Conservation (phyloP, 495 filamentous ascomycete species). For the Penicillium mononematosum region DNA sequence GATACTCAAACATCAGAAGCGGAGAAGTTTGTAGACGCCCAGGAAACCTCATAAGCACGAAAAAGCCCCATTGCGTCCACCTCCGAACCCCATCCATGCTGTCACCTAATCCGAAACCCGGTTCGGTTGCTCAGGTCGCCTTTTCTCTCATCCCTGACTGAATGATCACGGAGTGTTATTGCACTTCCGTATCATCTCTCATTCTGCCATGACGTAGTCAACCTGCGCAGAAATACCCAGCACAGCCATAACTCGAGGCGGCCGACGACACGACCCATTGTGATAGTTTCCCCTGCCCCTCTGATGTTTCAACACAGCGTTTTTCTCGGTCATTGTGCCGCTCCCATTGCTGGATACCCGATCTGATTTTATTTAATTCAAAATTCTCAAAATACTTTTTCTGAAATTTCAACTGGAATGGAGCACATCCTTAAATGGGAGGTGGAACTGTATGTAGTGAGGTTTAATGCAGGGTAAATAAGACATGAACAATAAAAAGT, state of each 20-base stretch:
- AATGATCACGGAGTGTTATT: neutral
- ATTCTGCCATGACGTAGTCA: conserved; percentile 21
- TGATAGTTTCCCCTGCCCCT: conserved; percentile 6
- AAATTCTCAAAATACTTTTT: neutral
- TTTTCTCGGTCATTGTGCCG: conserved; percentile 20
- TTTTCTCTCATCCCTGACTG: neutral
- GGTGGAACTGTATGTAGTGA: neutral
- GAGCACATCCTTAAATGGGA: neutral
- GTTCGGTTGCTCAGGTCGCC: conserved; percentile 4
- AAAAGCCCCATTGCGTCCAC: conserved; percentile 5
- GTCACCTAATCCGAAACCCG: neutral
- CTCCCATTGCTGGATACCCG: conserved; percentile 43
- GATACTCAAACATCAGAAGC: conserved; percentile 50
- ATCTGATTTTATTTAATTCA: conserved; percentile 25
- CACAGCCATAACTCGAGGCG: conserved; percentile 10
- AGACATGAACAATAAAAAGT: neutral
- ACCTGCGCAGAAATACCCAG: conserved; percentile 26
- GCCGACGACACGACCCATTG: conserved; percentile 10
- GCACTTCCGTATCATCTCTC: conserved; percentile 1
- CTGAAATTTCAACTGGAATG: neutral
- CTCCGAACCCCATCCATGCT: conserved; percentile 1
- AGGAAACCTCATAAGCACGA: conserved; percentile 31
- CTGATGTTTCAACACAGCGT: conserved; percentile 35
- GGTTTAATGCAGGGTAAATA: neutral
- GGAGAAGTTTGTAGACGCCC: conserved; percentile 62